Percentiles rank a stretch among this genome's conserved stretches.
Conservation (phyloP, 306 rosid genomes). For the Gleditsia sinensis region DNA sequence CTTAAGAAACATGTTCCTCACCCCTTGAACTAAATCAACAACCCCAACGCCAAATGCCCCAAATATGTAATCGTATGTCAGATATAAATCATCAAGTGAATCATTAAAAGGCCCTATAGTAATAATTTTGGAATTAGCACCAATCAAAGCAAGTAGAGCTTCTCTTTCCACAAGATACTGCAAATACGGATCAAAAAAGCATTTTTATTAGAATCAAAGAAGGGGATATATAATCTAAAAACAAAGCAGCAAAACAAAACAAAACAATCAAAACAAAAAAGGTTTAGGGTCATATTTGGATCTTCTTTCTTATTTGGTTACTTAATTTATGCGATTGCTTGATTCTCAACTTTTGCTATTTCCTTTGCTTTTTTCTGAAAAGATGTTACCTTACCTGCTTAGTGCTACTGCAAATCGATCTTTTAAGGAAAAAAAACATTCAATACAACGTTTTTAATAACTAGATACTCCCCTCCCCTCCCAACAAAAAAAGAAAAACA, state of each 20-base stretch:
- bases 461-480: background rate
- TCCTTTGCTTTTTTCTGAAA: constrained; percentile 70
- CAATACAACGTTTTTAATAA: background rate
- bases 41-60: constrained; percentile 79
- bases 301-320: constrained; percentile 60
- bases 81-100: constrained; percentile 85
- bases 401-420: constrained; percentile 1
- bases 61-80: constrained; percentile 69
- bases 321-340: constrained; percentile 57
- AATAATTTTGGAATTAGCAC: constrained; percentile 88
- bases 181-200: constrained; percentile 81
- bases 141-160: constrained; percentile 82
- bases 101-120: constrained; percentile 98
- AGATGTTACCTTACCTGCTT: constrained; percentile 13
- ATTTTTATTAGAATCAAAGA: background rate
- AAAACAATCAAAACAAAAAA: background rate
- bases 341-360: constrained; percentile 50
- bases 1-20: constrained; percentile 45
- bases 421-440: background rate
- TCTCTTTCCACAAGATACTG: constrained; percentile 96
- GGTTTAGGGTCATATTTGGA: constrained; percentile 56
- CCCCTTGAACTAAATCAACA: constrained; percentile 94
- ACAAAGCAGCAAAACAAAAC: background rate
- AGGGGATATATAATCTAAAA: background rate
- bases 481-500: background rate